Evolutionary conservation across 495 filamentous ascomycete species (phyloP).

Genomic region (Penicillium bovifimosum): DNA sequence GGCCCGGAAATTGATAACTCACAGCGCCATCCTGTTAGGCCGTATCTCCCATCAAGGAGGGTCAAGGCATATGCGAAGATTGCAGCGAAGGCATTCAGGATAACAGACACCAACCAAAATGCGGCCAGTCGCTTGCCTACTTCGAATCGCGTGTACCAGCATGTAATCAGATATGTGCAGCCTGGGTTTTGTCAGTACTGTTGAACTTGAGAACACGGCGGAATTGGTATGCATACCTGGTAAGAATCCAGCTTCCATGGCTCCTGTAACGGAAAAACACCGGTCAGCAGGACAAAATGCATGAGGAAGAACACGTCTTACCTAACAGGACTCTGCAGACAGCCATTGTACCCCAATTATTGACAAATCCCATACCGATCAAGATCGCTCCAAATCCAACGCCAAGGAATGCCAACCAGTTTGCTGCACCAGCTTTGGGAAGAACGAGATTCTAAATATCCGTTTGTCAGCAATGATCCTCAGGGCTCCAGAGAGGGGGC

Average conservation of each 20-base stretch:
- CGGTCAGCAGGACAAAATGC: background rate
- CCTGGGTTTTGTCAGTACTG: background rate
- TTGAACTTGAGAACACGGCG: background rate
- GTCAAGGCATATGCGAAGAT: slow-evolving; percentile 2
- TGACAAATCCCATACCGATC: background rate
- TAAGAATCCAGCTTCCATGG: background rate
- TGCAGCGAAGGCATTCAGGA: background rate
- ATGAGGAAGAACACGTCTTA: background rate
- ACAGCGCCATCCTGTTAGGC: background rate
- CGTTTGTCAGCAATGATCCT: background rate
- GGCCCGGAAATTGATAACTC: background rate
- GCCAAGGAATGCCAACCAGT: background rate
- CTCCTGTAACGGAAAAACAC: background rate
- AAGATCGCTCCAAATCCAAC: background rate
- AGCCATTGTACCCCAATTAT: background rate
- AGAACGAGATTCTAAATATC: background rate
- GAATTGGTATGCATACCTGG: background rate
- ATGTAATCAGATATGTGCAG: slow-evolving; percentile 1
- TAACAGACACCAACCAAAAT: background rate
- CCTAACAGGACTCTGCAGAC: background rate
- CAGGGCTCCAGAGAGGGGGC: too few relatives aligned
- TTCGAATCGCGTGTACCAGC: background rate
- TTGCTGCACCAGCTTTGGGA: background rate
- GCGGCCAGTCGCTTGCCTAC: background rate
- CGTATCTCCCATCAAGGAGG: background rate